Percentiles rank a stretch among this genome's conserved stretches.
Conservation (phyloP, 2,329 filamentous ascomycete species). For the Plectosphaerella cucumerina region DNA sequence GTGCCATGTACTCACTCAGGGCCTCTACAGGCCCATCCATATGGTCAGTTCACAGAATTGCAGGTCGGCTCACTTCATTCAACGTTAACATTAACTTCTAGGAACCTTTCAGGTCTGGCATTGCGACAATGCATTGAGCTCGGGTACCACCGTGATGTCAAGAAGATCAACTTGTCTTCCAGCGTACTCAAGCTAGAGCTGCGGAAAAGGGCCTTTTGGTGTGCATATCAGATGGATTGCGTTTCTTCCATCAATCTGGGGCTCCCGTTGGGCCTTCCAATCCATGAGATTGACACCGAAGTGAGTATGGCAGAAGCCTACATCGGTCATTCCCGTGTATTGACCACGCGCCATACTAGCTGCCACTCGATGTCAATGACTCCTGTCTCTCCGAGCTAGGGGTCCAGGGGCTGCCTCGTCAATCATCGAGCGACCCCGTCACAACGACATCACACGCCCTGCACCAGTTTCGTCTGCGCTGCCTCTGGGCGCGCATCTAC, state of each 20-base stretch:
- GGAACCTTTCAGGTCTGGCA: conserved; percentile 24
- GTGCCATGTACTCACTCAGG: conserved; percentile 21
- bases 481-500: conserved; percentile 8
- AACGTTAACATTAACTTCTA: conserved; percentile 8
- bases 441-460: too few species aligned
- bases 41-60: conserved; percentile 22
- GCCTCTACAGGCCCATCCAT: conserved; percentile 19
- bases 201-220: conserved; percentile 9
- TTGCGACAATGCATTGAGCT: conserved; percentile 26
- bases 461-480: conserved; percentile 5
- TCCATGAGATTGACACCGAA: conserved; percentile 6
- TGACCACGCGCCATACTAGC: background rate
- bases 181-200: conserved; percentile 5
- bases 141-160: conserved; percentile 20
- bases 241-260: conserved; percentile 4
- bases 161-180: background rate
- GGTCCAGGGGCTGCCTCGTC: background rate
- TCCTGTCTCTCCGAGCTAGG: background rate
- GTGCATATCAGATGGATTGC: conserved; percentile 7
- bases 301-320: conserved; percentile 1
- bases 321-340: too few species aligned
- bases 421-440: too few species aligned
- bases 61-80: conserved; percentile 25
- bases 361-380: conserved; percentile 7
- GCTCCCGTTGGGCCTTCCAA: conserved; percentile 2